phyloP scores from a whole-genome alignment of 2,329 filamentous ascomycete genomes.

The Cladophialophora exuberans region DNA sequence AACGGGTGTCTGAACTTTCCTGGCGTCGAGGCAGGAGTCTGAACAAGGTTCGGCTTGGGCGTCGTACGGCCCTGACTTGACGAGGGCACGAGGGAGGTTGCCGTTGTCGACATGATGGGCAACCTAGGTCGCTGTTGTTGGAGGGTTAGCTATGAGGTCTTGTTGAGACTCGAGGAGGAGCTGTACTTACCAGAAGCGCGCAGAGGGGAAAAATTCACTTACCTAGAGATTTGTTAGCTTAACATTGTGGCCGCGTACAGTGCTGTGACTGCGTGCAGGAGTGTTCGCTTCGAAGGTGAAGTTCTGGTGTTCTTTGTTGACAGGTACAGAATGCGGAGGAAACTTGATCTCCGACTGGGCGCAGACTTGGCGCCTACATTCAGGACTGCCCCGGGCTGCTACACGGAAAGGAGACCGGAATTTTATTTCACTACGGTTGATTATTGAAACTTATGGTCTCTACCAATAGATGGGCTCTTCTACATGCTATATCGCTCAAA shows the following conservation, averaged over 20 bases:
- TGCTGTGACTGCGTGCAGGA: not conserved
- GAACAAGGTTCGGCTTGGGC: not conserved
- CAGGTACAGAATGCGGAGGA: no score
- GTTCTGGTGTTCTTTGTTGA: not conserved
- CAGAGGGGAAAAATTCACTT: not conserved
- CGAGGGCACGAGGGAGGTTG: slow-evolving; percentile 23
- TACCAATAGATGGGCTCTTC: no score
- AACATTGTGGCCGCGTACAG: not conserved
- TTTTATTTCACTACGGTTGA: no score
- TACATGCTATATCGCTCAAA: no score
- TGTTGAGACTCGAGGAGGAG: not conserved
- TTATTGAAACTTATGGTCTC: no score
- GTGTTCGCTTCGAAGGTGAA: not conserved
- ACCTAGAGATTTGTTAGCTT: slow-evolving; percentile 7
- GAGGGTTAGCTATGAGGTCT: not conserved
- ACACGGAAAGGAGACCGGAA: no score
- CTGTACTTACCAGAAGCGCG: not conserved
- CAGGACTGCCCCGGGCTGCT: no score
- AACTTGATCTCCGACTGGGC: no score
- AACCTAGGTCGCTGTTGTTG: not conserved
- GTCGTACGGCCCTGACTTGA: slow-evolving; percentile 4
- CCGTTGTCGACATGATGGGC: slow-evolving; percentile 23
- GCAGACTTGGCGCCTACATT: no score
- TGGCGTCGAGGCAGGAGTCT: slow-evolving; percentile 46
- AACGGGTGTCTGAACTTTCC: slow-evolving; percentile 92